These are phyloP conservation scores for Selenicereus undatus DNA, from an alignment of 148 eudicot genomes.

Conservation along the genomic window DNA sequence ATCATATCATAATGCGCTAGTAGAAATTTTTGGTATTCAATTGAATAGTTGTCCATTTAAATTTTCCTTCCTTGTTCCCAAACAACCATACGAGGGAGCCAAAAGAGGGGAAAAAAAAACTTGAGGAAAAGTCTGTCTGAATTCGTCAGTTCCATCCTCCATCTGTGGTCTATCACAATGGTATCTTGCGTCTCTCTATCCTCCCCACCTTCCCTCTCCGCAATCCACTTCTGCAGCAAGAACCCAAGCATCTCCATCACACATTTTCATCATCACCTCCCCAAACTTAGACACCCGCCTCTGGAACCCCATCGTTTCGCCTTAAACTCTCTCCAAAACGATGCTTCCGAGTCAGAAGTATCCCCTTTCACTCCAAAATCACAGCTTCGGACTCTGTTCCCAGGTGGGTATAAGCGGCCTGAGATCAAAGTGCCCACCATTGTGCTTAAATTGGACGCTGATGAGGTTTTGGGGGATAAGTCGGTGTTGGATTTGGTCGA, in stretches of 20 bases:
- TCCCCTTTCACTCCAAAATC: slow-evolving; percentile 4
- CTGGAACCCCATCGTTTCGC: slow-evolving; percentile 10
- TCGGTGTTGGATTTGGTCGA: slow-evolving; percentile 54
- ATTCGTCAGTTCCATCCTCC: background rate
- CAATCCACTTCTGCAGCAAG: background rate
- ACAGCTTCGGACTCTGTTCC: slow-evolving; percentile 47
- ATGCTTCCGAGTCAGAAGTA: background rate
- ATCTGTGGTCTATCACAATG: background rate
- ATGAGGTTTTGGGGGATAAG: slow-evolving; percentile 48
- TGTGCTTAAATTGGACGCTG: slow-evolving; percentile 50
- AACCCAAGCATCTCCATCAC: slow-evolving; percentile 9
- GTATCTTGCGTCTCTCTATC: slow-evolving; percentile 5
- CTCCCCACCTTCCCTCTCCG: slow-evolving; percentile 13
- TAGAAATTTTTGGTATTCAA: no score
- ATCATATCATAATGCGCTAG: no score
- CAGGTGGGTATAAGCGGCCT: slow-evolving; percentile 85
- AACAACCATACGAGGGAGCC: no score
- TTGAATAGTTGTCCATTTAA: no score
- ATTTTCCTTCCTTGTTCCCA: no score
- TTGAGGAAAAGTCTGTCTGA: background rate
- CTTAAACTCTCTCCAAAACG: slow-evolving; percentile 20
- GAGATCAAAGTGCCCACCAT: slow-evolving; percentile 63
- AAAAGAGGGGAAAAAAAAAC: background rate
- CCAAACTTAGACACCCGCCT: slow-evolving; percentile 17
- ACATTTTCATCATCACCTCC: background rate